phyloP scores from a whole-genome alignment of 2,329 filamentous ascomycete species.

The Fusarium bactridioides region DNA sequence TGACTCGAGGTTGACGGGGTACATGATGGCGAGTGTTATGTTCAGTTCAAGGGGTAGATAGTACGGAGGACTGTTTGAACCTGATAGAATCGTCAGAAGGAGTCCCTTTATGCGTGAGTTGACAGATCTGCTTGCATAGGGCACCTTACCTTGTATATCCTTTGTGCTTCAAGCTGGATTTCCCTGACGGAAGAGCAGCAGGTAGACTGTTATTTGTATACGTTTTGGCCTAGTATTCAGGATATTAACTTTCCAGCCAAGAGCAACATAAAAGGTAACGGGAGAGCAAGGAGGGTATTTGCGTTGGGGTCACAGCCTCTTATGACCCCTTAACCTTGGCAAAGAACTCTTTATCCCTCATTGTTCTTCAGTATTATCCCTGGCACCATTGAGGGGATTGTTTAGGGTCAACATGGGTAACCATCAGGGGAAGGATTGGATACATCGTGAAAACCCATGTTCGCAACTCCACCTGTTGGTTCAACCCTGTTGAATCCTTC shows the following conservation, averaged over 20 bases:
- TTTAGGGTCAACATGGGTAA: neutral
- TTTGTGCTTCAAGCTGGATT: neutral
- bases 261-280: too few relatives aligned
- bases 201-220: rapidly evolving
- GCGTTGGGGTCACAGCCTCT: neutral
- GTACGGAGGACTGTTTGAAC: neutral
- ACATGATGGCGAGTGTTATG: neutral
- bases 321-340: neutral
- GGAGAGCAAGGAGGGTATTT: neutral
- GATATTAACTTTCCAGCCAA: too few relatives aligned
- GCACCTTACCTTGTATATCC: neutral
- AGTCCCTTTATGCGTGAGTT: neutral
- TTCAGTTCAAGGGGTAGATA: neutral
- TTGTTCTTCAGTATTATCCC: too few relatives aligned
- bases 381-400: rapidly evolving
- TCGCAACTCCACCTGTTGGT: neutral
- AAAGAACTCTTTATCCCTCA: neutral
- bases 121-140: neutral
- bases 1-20: neutral
- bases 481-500: neutral
- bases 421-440: neutral
- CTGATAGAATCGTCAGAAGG: too few relatives aligned
- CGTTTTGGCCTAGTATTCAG: rapidly evolving
- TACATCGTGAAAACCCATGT: neutral
- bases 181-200: neutral